Base-by-base conservation (phyloP, 1,139 yeast species). In the Candida glucosophila region DNA sequence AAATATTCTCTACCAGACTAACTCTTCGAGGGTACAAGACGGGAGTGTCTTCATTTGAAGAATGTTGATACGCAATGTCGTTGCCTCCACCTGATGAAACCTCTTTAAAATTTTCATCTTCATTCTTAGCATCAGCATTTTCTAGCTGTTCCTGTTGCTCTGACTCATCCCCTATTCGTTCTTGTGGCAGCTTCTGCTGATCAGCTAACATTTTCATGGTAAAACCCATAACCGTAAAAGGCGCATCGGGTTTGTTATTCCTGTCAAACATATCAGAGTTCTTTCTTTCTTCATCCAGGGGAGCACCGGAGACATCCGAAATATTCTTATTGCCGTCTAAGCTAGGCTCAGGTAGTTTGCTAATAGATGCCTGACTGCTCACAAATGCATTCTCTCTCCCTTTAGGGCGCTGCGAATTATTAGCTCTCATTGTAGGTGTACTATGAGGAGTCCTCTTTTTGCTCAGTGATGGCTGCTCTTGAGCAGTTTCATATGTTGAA, bases 191-290 rank as follows among this genome's bases (percentile, higher is more conserved):
- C 31, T 12, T 29, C 24, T 56, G 66, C 31, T 60, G n/a, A n/a
- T n/a, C 67, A 2, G 68, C 69, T 29, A 64, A 44, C 23, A 61
- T 44, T 8, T 67, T 67, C 70, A 64, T 64, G 10, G 71, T 64
- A 36, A 64, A 64, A 2, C 70, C 68, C 71, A 64, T 64, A 32
- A 64, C 31, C 16, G 54, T 33, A 14, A 30, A 54, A 8, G 51
- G 47, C 3, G 28, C 30, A n/a, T n/a, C n/a, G n/a, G n/a, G n/a
- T n/a, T n/a, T n/a, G n/a, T n/a, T n/a, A n/a, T n/a, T n/a, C n/a
- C n/a, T n/a, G n/a, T n/a, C n/a, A n/a, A n/a, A n/a, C n/a, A n/a
- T n/a, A n/a, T n/a, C n/a, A n/a, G n/a, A n/a, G n/a, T n/a, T n/a
- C n/a, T n/a, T n/a, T n/a, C n/a, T n/a, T n/a, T n/a, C n/a, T n/a